Conservation (phyloP, 75 land plant species). For the Chamaecyparis obtusa region DNA sequence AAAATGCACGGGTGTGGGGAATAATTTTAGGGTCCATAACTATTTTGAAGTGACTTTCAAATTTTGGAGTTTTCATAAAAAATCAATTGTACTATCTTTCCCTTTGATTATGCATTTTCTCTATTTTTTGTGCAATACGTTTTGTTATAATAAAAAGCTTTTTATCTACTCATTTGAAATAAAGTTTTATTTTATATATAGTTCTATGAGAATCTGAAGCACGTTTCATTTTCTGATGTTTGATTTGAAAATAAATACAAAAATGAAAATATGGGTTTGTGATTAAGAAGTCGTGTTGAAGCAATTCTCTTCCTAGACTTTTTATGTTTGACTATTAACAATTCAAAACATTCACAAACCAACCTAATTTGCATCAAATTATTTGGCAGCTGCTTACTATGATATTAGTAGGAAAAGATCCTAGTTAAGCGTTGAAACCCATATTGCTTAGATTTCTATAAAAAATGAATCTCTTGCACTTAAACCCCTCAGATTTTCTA, state of each 20-base stretch:
- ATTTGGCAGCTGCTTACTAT: neutral
- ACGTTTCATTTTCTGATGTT: too few relatives aligned
- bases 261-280: neutral
- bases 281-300: neutral
- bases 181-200: neutral
- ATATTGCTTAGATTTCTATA: neutral
- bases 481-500: neutral
- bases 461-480: neutral
- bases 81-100: too few relatives aligned
- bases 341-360: neutral
- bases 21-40: neutral
- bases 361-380: neutral
- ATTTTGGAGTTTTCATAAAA: too few relatives aligned
- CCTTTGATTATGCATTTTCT: too few relatives aligned
- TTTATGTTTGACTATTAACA: neutral
- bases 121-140: too few relatives aligned
- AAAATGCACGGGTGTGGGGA: neutral
- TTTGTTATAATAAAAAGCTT: too few relatives aligned
- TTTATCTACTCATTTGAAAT: too few relatives aligned
- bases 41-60: neutral
- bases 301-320: neutral
- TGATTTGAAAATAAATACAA: too few relatives aligned
- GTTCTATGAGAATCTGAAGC: neutral
- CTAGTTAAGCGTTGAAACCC: too few relatives aligned
- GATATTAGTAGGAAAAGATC: too few relatives aligned